Conservation (phyloP, 75 land plant genomes). For the Pseudotsuga menziesii region DNA sequence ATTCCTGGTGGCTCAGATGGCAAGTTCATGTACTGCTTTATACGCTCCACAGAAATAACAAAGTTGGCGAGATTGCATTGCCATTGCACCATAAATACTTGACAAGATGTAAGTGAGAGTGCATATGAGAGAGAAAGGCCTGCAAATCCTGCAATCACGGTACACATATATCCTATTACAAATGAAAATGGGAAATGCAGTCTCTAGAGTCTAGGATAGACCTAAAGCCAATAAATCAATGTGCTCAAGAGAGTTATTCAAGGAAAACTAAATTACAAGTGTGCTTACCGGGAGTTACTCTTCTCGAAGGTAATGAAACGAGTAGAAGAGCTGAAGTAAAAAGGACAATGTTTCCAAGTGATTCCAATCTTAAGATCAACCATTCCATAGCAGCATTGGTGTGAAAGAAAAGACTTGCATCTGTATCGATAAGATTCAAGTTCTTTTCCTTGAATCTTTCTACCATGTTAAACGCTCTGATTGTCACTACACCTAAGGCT, state of each 20-base stretch:
- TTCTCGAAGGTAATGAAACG: constrained; percentile 46
- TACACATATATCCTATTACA: constrained; percentile 11
- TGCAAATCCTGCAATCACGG: constrained; percentile 48
- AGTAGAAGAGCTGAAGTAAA: constrained; percentile 56
- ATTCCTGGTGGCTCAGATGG: constrained; percentile 67
- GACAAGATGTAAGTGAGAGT: constrained; percentile 36
- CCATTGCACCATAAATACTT: constrained; percentile 45
- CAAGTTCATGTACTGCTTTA: constrained; percentile 74
- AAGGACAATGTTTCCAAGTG: constrained; percentile 32
- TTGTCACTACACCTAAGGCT: constrained; percentile 65
- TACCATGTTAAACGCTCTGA: constrained; percentile 56
- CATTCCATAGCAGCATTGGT: constrained; percentile 68
- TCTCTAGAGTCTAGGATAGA: too few species aligned
- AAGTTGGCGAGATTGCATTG: constrained; percentile 70
- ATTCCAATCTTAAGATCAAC: constrained; percentile 65
- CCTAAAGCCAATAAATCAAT: background rate
- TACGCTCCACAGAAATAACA: constrained; percentile 80
- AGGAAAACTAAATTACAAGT: background rate
- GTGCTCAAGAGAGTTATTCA: background rate
- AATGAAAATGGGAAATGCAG: background rate
- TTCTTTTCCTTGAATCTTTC: constrained; percentile 47
- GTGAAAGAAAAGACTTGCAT: constrained; percentile 60
- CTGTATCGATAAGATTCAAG: constrained; percentile 53
- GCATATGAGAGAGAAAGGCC: constrained; percentile 85
- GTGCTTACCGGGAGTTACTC: constrained; percentile 54